Evolutionary conservation across 768 basidiomycete species (phyloP).

Genomic region (Tephrocybe sp.): DNA sequence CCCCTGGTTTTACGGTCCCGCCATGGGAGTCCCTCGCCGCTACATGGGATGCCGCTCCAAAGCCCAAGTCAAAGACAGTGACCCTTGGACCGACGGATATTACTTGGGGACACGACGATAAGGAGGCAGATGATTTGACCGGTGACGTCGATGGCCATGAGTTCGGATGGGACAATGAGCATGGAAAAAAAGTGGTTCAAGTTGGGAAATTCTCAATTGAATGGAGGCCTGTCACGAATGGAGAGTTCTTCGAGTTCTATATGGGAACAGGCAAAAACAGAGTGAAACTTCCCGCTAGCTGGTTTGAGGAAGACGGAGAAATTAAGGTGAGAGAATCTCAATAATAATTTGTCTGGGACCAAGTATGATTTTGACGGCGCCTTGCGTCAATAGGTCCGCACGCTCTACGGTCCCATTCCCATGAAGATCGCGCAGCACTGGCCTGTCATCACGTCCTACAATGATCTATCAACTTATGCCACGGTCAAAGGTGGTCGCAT

Average conservation of each 20-base stretch:
- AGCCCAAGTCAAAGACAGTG: conserved; percentile 42
- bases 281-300: conserved; percentile 65
- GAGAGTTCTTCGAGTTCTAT: conserved; percentile 76
- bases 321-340: conserved; percentile 40
- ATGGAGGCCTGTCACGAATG: conserved; percentile 86
- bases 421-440: conserved; percentile 78
- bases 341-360: background rate
- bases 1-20: conserved; percentile 70
- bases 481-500: conserved; percentile 87
- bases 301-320: conserved; percentile 56
- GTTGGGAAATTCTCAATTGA: conserved; percentile 75
- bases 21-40: conserved; percentile 57
- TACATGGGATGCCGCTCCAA: conserved; percentile 47
- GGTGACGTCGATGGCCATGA: conserved; percentile 52
- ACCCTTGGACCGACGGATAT: conserved; percentile 58
- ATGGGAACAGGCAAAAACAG: conserved; percentile 38
- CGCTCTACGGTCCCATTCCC: conserved; percentile 80
- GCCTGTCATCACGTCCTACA: conserved; percentile 81
- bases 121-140: conserved; percentile 62
- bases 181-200: conserved; percentile 58
- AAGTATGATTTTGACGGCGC: no score
- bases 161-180: conserved; percentile 96
- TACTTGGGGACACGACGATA: conserved; percentile 79
- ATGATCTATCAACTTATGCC: conserved; percentile 78
- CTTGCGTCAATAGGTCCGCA: conserved; percentile 84